Evolutionary conservation across 345 rosid species (phyloP), one percentile per base, ranked within the genome.

Genomic region (Angophora floribunda): DNA sequence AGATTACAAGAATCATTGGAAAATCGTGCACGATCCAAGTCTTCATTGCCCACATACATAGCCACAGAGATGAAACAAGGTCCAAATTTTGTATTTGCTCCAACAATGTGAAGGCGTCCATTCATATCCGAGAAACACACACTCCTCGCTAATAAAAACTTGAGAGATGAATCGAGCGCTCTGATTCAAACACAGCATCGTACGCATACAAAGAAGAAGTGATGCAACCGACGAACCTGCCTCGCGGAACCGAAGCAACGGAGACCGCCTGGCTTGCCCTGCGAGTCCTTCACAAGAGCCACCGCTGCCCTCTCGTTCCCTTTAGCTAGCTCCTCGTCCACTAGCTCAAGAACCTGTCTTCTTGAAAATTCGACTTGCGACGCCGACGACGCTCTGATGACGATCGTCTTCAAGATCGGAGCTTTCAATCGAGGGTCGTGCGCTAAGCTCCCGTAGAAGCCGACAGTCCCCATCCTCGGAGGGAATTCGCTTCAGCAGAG

Each of bases 231-330:
- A 4, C 79, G 16, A 41, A 96, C 98, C 97, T 96, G 99, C 70
- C 99, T 92, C 10, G 95, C 97, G 11, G 96, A 93, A 5, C 97
- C 98, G 67, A 96, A 97, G 87, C 98, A 95, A 51, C 94, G 90
- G 80, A 96, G 96, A 2, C 99, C 99, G 17, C 93, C 96, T 6
- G 98, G 93, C 87, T 95, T 96, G 13, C 98, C 99, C 88, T 94
- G 97, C 89, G 94, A 91, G 86, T 95, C 95, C 80, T 93, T 96
- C 84, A 97, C 92, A 61, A 96, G 93, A 70, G 95, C 89, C 19
- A 96, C 92, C 44, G 99, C 99, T 52, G 95, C 93, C 91, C 93
- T 95, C 61, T 96, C 99, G 87, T 97, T 93, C 92, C 98, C 99
- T 65, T 90, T 94, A n/a, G 87, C 85, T 30, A 97, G 95, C 92